phyloP scores from a whole-genome alignment of 129 eudicot genomes.

The Lactuca sativa region DNA sequence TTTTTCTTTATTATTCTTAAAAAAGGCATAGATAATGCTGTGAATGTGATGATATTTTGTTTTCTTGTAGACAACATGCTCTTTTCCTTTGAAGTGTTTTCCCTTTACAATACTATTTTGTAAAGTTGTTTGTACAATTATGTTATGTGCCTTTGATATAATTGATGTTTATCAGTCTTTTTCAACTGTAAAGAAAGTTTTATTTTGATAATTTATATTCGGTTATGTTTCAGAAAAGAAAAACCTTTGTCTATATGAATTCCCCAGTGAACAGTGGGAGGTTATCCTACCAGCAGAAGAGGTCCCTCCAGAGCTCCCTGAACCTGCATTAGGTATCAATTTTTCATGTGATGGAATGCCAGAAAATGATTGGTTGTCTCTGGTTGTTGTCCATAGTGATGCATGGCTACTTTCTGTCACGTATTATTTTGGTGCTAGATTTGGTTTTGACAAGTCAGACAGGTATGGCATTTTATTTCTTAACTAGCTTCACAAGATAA shows the following conservation, averaged over 20 bases:
- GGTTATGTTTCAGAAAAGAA: slow-evolving; percentile 34
- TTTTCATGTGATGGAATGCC: slow-evolving; percentile 96
- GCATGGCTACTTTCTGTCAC: slow-evolving; percentile 90
- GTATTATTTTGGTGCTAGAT: slow-evolving; percentile 85
- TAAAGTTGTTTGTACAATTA: too few relatives aligned
- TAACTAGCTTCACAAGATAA: too few relatives aligned
- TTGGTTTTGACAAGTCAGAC: slow-evolving; percentile 83
- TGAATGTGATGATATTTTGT: too few relatives aligned
- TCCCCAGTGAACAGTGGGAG: too few relatives aligned
- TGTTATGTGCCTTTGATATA: neutral
- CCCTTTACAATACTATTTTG: too few relatives aligned
- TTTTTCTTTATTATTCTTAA: too few relatives aligned
- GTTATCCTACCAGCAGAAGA: too few relatives aligned
- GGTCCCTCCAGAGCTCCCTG: slow-evolving; percentile 44
- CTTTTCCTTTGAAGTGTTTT: too few relatives aligned
- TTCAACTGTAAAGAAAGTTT: too few relatives aligned
- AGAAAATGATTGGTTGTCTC: slow-evolving; percentile 86
- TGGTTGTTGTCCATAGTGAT: slow-evolving; percentile 91
- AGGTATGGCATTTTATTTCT: slow-evolving; percentile 46
- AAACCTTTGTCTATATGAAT: too few relatives aligned
- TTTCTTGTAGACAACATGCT: too few relatives aligned
- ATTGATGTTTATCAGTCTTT: neutral
- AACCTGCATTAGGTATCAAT: slow-evolving; percentile 90
- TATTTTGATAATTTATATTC: neutral
- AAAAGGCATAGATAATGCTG: too few relatives aligned